phyloP scores from a whole-genome alignment of 208 protist species.

The Trypanosoma vivax region DNA sequence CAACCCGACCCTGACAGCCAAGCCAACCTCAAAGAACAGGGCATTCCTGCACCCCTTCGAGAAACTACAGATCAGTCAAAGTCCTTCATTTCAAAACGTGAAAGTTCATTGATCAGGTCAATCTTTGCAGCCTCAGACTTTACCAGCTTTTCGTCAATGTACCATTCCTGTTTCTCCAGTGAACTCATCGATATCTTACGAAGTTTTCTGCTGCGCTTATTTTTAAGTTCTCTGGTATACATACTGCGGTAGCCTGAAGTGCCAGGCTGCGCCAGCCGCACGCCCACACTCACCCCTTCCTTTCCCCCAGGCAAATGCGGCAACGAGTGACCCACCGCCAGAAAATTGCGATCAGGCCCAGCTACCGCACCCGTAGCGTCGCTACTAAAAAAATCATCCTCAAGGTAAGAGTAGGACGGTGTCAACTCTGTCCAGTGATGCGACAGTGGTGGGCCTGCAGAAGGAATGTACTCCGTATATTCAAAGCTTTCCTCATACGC shows the following conservation, averaged over 20 bases:
- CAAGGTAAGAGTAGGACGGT: slow-evolving; percentile 66
- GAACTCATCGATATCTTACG: slow-evolving; percentile 64
- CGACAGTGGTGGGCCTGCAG: slow-evolving; percentile 19
- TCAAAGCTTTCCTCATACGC: slow-evolving; percentile 74
- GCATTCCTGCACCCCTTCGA: not conserved
- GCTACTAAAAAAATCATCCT: slow-evolving; percentile 52
- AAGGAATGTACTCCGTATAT: slow-evolving; percentile 70
- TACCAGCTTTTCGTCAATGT: slow-evolving; percentile 78
- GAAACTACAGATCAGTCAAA: slow-evolving; percentile 35
- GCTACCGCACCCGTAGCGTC: not conserved
- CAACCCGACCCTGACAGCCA: no score
- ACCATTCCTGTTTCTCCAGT: slow-evolving; percentile 74
- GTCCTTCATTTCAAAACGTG: slow-evolving; percentile 65
- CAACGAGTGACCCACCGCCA: slow-evolving; percentile 42
- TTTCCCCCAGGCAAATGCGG: not conserved
- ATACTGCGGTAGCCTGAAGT: slow-evolving; percentile 33
- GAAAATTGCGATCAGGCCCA: slow-evolving; percentile 37
- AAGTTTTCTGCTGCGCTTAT: slow-evolving; percentile 34
- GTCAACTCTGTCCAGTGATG: slow-evolving; percentile 75
- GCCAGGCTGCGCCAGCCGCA: slow-evolving; percentile 9
- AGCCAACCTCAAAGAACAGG: not conserved
- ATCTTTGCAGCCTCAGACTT: slow-evolving; percentile 64
- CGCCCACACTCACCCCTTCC: not conserved
- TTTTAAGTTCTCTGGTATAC: slow-evolving; percentile 60
- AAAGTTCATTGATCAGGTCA: slow-evolving; percentile 73